These are phyloP conservation scores for Fusarium scirpi DNA, from an alignment of 2,329 filamentous ascomycete genomes.

Conservation along the genomic window DNA sequence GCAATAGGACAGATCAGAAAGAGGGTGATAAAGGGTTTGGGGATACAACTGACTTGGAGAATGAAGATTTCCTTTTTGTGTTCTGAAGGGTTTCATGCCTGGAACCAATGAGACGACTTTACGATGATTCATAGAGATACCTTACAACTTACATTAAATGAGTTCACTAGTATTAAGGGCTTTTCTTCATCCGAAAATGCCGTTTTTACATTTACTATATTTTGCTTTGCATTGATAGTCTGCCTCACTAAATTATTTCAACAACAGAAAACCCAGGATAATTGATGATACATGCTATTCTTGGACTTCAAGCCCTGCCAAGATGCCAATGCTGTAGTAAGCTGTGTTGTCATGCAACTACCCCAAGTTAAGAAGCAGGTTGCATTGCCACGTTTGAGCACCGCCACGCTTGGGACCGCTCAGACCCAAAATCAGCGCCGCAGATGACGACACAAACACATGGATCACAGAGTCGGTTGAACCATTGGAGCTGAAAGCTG, in stretches of 20 bases:
- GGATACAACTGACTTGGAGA: slow-evolving; percentile 70
- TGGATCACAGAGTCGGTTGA: slow-evolving; percentile 19
- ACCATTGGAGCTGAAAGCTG: slow-evolving; percentile 13
- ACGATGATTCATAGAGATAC: slow-evolving; percentile 1
- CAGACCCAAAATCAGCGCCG: slow-evolving; percentile 30
- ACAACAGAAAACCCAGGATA: neutral
- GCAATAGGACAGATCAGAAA: slow-evolving; percentile 7
- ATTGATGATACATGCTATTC: neutral
- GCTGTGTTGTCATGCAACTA: slow-evolving; percentile 16
- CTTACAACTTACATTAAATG: neutral
- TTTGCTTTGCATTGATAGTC: neutral
- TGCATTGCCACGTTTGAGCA: slow-evolving; percentile 37
- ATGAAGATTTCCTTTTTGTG: slow-evolving; percentile 74
- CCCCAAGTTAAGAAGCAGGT: neutral
- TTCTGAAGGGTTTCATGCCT: slow-evolving; percentile 47
- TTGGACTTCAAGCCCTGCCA: neutral
- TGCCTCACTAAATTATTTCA: neutral
- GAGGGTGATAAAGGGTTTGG: slow-evolving; percentile 48
- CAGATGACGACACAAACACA: slow-evolving; percentile 39
- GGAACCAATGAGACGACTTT: neutral
- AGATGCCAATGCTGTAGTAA: slow-evolving; percentile 20
- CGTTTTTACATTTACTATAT: neutral
- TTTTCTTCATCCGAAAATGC: neutral
- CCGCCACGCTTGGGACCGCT: slow-evolving; percentile 34
- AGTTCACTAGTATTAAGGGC: neutral